Evolutionary conservation across 345 rosid species (phyloP).

Genomic region (Brassica cretica): DNA sequence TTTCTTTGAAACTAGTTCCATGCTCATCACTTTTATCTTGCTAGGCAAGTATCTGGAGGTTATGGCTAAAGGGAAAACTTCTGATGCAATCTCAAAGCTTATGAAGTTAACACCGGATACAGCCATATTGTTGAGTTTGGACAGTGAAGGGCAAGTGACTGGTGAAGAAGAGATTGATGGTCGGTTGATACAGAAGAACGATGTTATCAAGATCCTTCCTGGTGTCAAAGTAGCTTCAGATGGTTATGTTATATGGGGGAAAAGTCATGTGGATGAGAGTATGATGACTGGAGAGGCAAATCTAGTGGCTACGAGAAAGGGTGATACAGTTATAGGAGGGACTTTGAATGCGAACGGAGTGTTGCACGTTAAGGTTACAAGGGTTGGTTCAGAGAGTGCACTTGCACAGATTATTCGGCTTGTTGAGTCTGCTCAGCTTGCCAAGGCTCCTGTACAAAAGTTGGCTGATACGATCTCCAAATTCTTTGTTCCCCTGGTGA

Average conservation of each 20-base stretch:
- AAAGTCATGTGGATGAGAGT: slow-evolving; percentile 75
- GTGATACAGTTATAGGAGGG: slow-evolving; percentile 87
- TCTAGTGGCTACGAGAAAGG: slow-evolving; percentile 73
- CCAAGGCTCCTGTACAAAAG: slow-evolving; percentile 96
- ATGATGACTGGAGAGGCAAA: slow-evolving; percentile 78
- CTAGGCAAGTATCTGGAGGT: slow-evolving; percentile 92
- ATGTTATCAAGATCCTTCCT: slow-evolving; percentile 69
- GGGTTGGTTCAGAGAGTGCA: slow-evolving; percentile 91
- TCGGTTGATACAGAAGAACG: slow-evolving; percentile 76
- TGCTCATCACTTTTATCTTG: slow-evolving; percentile 88
- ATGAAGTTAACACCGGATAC: slow-evolving; percentile 80
- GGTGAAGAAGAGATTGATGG: slow-evolving; percentile 83
- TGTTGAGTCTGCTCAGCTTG: slow-evolving; percentile 94
- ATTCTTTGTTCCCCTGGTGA: slow-evolving; percentile 85
- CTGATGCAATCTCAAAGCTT: slow-evolving; percentile 90
- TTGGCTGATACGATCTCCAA: slow-evolving; percentile 86
- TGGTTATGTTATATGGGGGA: slow-evolving; percentile 70
- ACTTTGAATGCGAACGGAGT: slow-evolving; percentile 92
- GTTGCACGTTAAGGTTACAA: slow-evolving; percentile 69
- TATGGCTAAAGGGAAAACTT: slow-evolving; percentile 85
- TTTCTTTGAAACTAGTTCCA: slow-evolving; percentile 93
- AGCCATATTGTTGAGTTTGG: slow-evolving; percentile 62
- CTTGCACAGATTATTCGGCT: slow-evolving; percentile 91
- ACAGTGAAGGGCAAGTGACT: slow-evolving; percentile 56
- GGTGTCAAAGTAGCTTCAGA: slow-evolving; percentile 74